These are phyloP conservation scores for Cutaneotrichosporon cutaneum DNA, from an alignment of 1,284 basidiomycete genomes.

Conservation along the genomic window DNA sequence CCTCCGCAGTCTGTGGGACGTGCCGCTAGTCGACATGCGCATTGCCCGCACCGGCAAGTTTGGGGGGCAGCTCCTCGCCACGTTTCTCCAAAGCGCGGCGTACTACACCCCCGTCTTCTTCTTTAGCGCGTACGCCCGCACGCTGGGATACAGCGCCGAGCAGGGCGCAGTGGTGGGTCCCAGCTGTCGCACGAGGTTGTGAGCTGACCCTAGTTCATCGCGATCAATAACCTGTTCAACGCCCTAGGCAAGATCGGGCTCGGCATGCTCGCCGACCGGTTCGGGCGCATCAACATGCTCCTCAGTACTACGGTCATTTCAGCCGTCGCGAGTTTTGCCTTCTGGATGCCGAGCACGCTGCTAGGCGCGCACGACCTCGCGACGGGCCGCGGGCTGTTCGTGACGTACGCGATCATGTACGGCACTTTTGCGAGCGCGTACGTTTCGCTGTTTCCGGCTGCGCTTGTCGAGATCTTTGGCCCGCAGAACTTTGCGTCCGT, in stretches of 20 bases:
- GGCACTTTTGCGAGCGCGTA: slow-evolving; percentile 34
- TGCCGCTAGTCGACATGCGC: slow-evolving; percentile 36
- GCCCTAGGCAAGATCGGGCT: slow-evolving; percentile 47
- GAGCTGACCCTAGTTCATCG: too few species aligned
- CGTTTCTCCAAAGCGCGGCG: slow-evolving; percentile 30
- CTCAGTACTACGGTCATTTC: slow-evolving; percentile 37
- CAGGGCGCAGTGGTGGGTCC: slow-evolving; percentile 35
- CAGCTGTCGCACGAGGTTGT: too few species aligned
- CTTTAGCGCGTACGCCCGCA: slow-evolving; percentile 37
- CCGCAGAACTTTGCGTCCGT: slow-evolving; percentile 37
- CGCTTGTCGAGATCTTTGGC: slow-evolving; percentile 40
- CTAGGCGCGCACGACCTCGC: background rate
- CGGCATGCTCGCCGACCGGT: slow-evolving; percentile 43
- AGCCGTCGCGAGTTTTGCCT: slow-evolving; percentile 33
- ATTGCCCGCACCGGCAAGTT: slow-evolving; percentile 30
- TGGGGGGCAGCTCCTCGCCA: slow-evolving; percentile 27
- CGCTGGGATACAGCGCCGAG: slow-evolving; percentile 24
- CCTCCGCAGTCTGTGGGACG: slow-evolving; percentile 15
- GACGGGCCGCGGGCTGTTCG: slow-evolving; percentile 30
- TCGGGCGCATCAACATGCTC: slow-evolving; percentile 48
- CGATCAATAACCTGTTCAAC: slow-evolving; percentile 36
- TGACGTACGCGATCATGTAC: slow-evolving; percentile 35
- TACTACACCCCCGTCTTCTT: slow-evolving; percentile 43
- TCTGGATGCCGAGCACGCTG: slow-evolving; percentile 37
- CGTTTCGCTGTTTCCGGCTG: slow-evolving; percentile 40